Percentiles rank a stretch among this genome's conserved stretches.
These are phyloP conservation scores for Durusdinium trenchii DNA, from an alignment of 73 alveolate species.

Conservation along the genomic window DNA sequence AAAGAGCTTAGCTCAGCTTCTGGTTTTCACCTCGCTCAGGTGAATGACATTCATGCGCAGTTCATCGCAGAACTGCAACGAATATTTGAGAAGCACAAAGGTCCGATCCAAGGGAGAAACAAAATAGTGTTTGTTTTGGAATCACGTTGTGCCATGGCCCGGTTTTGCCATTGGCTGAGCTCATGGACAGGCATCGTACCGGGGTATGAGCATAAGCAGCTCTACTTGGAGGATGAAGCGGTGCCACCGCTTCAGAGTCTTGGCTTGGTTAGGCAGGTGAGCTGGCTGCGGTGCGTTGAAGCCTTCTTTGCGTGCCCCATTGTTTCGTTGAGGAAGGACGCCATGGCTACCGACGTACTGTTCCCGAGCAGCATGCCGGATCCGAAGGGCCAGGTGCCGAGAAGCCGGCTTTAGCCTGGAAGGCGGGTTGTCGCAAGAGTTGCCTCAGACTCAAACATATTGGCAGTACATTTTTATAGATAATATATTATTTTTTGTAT, in stretches of 20 bases:
- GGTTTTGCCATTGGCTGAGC: background rate
- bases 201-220: constrained; percentile 79
- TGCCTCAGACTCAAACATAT: background rate
- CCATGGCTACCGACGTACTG: constrained; percentile 40
- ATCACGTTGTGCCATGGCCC: background rate
- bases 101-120: background rate
- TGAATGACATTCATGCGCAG: constrained; percentile 68
- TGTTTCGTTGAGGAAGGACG: background rate
- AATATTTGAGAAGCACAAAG: constrained; percentile 63
- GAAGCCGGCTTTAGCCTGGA: too few relatives aligned
- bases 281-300: too few relatives aligned
- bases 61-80: constrained; percentile 73
- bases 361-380: constrained; percentile 47
- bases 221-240: constrained; percentile 77
- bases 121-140: background rate
- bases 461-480: background rate
- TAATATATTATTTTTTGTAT: too few relatives aligned
- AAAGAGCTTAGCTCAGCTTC: too few relatives aligned
- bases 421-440: too few relatives aligned
- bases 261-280: too few relatives aligned
- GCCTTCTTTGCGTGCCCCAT: too few relatives aligned
- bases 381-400: constrained; percentile 9
- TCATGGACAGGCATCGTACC: constrained; percentile 42
- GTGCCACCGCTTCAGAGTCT: constrained; percentile 56
- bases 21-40: too few relatives aligned